Evolutionary conservation across 345 rosid species (phyloP), one percentile per base, ranked within the genome.

Genomic region (Murraya paniculata): DNA sequence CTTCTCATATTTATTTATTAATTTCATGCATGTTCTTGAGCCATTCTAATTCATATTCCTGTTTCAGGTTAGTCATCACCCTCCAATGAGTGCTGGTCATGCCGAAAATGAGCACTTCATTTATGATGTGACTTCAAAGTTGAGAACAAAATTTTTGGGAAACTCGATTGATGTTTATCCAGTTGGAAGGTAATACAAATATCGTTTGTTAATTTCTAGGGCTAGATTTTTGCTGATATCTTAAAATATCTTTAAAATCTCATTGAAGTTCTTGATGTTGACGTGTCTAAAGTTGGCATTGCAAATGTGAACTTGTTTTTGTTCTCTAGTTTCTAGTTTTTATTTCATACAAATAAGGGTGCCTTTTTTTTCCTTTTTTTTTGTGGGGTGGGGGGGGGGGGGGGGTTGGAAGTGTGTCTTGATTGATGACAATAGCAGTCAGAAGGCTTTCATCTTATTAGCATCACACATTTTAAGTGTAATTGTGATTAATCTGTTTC

Each of bases 41-140:
- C 38, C 36, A 25, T 35, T 27, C 50, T 50, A 19, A 36, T 35
- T 45, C 35, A 45, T 68, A 10, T 74, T 56, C 78, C 59, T 64
- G 68, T 76, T 72, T 62, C 95, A 93, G 95, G 91, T 90, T 74
- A 90, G 95, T 79, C 95, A 93, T 87, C 97, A 93, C 73, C 97
- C 95, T 11, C 97, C 97, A 65, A 88, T 91, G 81, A 90, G 97
- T 77, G 91, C 95, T 59, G 95, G 85, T 28, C 95, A 93, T 78
- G 97, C 94, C 55, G 97, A 93, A 88, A 93, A 88, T 80, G 94
- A 93, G 72, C 95, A 93, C 82, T 92, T 92, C 84, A 86, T 76
- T 7, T 91, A 91, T 79, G 97, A 92, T 53, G 79, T 90, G 35
- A 89, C 97, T 59, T 92, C 97, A n/a, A 92, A 92, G 84, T 83